phyloP scores from a whole-genome alignment of 495 filamentous ascomycete genomes.

The Xylaria bambusicola region DNA sequence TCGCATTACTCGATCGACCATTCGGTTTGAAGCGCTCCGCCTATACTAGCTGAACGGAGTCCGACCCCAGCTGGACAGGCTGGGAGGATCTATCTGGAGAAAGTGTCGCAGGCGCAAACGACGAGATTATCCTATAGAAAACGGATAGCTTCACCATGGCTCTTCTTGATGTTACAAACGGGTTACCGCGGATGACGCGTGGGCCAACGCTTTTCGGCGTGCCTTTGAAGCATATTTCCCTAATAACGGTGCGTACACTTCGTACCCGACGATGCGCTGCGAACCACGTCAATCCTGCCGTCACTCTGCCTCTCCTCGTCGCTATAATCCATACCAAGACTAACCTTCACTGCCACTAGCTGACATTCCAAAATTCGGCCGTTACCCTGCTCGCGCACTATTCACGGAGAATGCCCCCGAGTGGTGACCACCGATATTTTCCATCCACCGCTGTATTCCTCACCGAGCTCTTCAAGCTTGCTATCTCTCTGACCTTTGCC shows the following conservation, averaged over 20 bases:
- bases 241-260: slow-evolving; percentile 66
- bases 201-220: slow-evolving; percentile 60
- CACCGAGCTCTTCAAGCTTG: slow-evolving; percentile 89
- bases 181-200: slow-evolving; percentile 34
- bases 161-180: slow-evolving; percentile 34
- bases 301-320: background rate
- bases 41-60: background rate
- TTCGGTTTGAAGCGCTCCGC: background rate
- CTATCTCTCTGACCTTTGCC: slow-evolving; percentile 80
- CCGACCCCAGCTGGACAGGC: background rate
- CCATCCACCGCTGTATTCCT: slow-evolving; percentile 93
- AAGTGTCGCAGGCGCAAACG: background rate
- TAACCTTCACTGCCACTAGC: slow-evolving; percentile 47
- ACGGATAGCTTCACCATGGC: slow-evolving; percentile 32
- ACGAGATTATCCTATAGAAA: background rate
- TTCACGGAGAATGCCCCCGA: slow-evolving; percentile 84
- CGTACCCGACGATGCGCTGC: too few species aligned
- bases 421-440: slow-evolving; percentile 81
- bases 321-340: background rate
- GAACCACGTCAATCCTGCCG: too few species aligned
- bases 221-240: slow-evolving; percentile 74
- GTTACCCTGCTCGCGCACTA: slow-evolving; percentile 88
- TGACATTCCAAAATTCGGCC: slow-evolving; percentile 78
- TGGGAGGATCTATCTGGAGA: background rate
- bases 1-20: background rate